phyloP scores from a whole-genome alignment of 2,329 filamentous ascomycete species.

The Xylariaceae sp. region DNA sequence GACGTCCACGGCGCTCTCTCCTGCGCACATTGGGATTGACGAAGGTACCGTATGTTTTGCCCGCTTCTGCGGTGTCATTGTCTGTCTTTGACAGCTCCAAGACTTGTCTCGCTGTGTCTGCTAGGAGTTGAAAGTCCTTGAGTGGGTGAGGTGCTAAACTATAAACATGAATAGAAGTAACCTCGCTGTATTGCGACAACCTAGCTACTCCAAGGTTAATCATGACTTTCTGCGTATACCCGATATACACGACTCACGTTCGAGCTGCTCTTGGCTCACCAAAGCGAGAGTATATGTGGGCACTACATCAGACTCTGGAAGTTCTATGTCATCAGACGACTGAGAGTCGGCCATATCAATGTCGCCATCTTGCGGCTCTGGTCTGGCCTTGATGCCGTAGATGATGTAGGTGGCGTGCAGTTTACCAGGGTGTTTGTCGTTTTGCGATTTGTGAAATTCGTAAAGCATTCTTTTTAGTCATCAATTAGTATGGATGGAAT shows the following conservation, averaged over 20 bases:
- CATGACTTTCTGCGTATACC: neutral
- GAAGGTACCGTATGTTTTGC: conserved; percentile 66
- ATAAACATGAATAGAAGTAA: conserved; percentile 80
- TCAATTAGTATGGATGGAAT: conserved; percentile 6
- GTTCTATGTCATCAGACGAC: conserved; percentile 38
- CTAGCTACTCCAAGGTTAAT: conserved; percentile 44
- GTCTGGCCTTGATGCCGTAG: conserved; percentile 57
- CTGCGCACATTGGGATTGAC: conserved; percentile 61
- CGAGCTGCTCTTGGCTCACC: conserved; percentile 65
- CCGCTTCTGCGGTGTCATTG: conserved; percentile 49
- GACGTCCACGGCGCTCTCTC: conserved; percentile 38
- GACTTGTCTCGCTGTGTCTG: conserved; percentile 62
- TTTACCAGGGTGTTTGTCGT: conserved; percentile 63
- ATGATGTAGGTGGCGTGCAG: conserved; percentile 93
- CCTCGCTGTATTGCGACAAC: conserved; percentile 62
- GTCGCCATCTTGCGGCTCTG: conserved; percentile 50
- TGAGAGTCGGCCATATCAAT: conserved; percentile 66
- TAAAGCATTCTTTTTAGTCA: conserved; percentile 65
- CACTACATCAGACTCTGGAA: conserved; percentile 43
- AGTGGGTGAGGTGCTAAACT: conserved; percentile 68
- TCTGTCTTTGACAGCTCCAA: conserved; percentile 49
- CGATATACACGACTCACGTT: conserved; percentile 43
- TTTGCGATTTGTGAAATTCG: conserved; percentile 77
- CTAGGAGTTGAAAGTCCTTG: conserved; percentile 65
- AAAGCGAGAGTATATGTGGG: conserved; percentile 58